Conservation (phyloP, 2,329 filamentous ascomycete species). For the Fusarium denticulatum region DNA sequence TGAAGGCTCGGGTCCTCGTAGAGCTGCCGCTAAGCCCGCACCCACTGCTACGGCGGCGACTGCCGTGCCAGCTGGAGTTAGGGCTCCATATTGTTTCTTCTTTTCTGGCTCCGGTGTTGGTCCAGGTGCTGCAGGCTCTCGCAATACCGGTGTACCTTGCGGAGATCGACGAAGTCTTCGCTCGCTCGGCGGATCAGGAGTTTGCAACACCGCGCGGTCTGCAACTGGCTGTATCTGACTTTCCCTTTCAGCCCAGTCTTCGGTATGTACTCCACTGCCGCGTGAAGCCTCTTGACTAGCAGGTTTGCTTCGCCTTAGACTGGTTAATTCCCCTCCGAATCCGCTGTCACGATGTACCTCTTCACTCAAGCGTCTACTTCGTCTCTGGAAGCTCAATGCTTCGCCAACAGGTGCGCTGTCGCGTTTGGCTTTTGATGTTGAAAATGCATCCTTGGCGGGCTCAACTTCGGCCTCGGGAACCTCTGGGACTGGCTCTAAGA, state of each 20-base stretch:
- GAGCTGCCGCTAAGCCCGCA: constrained; percentile 30
- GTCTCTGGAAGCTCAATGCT: constrained; percentile 51
- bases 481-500: constrained; percentile 64
- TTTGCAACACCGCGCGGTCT: constrained; percentile 38
- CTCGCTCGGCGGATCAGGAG: constrained; percentile 43
- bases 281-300: constrained; percentile 52
- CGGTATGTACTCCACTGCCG: constrained; percentile 68
- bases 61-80: constrained; percentile 33
- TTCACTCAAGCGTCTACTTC: constrained; percentile 49
- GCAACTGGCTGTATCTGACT: constrained; percentile 35
- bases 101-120: constrained; percentile 59
- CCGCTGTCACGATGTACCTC: constrained; percentile 64
- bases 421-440: constrained; percentile 48
- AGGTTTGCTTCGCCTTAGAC: constrained; percentile 49
- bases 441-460: constrained; percentile 15
- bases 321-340: constrained; percentile 54
- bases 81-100: constrained; percentile 47
- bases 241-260: constrained; percentile 54
- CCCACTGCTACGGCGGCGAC: constrained; percentile 22
- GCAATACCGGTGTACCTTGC: constrained; percentile 52
- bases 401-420: constrained; percentile 50
- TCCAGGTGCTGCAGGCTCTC: constrained; percentile 50
- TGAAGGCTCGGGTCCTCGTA: constrained; percentile 13
- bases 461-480: constrained; percentile 57
- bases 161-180: constrained; percentile 47